Percentiles rank a stretch among this genome's conserved stretches.
These are phyloP conservation scores for Brassica cretica DNA, from an alignment of 345 rosid species.

Conservation along the genomic window DNA sequence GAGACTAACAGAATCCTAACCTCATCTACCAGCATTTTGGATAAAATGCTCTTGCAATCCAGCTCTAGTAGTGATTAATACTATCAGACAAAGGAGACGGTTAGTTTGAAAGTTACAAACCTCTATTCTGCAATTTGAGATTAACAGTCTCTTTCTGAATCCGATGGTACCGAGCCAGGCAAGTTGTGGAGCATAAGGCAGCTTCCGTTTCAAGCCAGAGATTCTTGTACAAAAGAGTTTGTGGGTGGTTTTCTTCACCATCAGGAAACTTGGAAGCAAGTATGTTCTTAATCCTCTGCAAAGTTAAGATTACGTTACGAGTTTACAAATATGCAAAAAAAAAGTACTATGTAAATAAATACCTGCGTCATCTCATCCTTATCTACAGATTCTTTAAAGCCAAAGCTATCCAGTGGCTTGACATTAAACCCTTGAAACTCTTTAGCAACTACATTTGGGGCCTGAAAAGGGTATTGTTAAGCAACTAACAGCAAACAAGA, in stretches of 20 bases:
- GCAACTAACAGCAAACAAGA: constrained; percentile 25
- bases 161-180: constrained; percentile 65
- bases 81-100: constrained; percentile 12
- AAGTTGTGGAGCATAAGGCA: constrained; percentile 64
- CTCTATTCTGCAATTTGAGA: constrained; percentile 39
- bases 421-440: constrained; percentile 19
- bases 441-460: constrained; percentile 15
- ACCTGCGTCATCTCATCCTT: constrained; percentile 70
- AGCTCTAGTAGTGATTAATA: not conserved
- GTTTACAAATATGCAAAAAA: not conserved
- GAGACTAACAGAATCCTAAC: not conserved
- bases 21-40: constrained; percentile 12
- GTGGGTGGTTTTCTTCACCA: constrained; percentile 54
- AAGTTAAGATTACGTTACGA: constrained; percentile 30
- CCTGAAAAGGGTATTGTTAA: constrained; percentile 32
- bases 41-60: constrained; percentile 15
- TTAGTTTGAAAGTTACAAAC: constrained; percentile 40
- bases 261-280: constrained; percentile 63
- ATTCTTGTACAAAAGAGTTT: constrained; percentile 73
- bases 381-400: constrained; percentile 37
- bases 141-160: constrained; percentile 58
- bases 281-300: constrained; percentile 73
- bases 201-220: constrained; percentile 98
- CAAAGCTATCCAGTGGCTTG: constrained; percentile 39
- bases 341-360: constrained; percentile 26